phyloP scores from a whole-genome alignment of 2,329 filamentous ascomycete species.

The Hypoxylon sp. region DNA sequence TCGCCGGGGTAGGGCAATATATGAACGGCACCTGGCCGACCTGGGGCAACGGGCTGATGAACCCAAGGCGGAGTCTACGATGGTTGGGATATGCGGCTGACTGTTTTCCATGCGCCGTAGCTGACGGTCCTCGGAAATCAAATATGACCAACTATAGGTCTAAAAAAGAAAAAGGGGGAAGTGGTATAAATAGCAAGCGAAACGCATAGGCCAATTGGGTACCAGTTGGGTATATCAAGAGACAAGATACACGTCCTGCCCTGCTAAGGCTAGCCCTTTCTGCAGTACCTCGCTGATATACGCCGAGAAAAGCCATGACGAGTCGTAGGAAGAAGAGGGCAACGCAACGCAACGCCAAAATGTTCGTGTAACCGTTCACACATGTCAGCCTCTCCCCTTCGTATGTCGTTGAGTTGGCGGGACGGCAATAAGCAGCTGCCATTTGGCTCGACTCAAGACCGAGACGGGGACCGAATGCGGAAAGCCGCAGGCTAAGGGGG shows the following conservation, averaged over 20 bases:
- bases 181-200: neutral
- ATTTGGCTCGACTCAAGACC: conserved; percentile 16
- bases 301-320: conserved; percentile 11
- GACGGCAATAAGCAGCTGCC: neutral
- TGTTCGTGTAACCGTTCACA: conserved; percentile 11
- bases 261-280: conserved; percentile 22
- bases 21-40: neutral
- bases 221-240: neutral
- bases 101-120: neutral
- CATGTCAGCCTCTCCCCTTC: conserved; percentile 1
- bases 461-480: conserved; percentile 24
- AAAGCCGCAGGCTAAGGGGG: conserved; percentile 29
- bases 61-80: neutral
- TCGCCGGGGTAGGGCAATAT: conserved; percentile 6
- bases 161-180: neutral
- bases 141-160: conserved; percentile 5
- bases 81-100: neutral
- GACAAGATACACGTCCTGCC: neutral
- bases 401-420: neutral
- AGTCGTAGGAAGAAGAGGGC: conserved; percentile 2
- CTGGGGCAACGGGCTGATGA: neutral
- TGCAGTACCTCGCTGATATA: conserved; percentile 13
- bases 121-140: conserved; percentile 2
- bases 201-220: neutral
- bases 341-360: conserved; percentile 9